phyloP scores from a whole-genome alignment of 305 asterid genomes.

The Fraxinus paxiana region DNA sequence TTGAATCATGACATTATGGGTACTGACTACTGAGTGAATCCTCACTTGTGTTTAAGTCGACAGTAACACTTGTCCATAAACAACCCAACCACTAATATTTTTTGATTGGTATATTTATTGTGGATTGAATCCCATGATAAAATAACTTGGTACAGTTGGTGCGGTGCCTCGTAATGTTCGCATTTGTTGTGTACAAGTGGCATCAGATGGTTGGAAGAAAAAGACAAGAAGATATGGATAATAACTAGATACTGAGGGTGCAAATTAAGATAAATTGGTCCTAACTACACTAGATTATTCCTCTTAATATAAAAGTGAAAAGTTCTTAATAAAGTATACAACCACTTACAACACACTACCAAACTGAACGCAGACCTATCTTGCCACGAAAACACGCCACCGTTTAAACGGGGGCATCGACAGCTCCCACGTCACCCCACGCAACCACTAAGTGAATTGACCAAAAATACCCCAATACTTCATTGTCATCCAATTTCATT shows the following conservation, averaged over 20 bases:
- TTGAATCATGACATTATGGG: too few species aligned
- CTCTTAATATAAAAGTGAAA: slow-evolving; percentile 3
- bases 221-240: slow-evolving; percentile 41
- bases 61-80: neutral
- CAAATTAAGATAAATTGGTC: slow-evolving; percentile 21
- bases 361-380: slow-evolving; percentile 40
- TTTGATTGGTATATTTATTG: too few species aligned
- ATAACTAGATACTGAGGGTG: slow-evolving; percentile 20
- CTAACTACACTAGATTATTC: slow-evolving; percentile 30
- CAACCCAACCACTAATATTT: neutral
- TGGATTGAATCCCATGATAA: slow-evolving; percentile 17
- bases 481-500: neutral
- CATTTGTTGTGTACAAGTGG: slow-evolving; percentile 40
- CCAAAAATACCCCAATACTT: slow-evolving; percentile 31
- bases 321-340: slow-evolving; percentile 12
- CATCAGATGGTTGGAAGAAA: slow-evolving; percentile 28
- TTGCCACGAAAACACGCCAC: slow-evolving; percentile 70
- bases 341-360: slow-evolving; percentile 54
- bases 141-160: neutral
- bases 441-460: neutral
- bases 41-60: too few species aligned
- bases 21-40: too few species aligned
- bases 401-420: slow-evolving; percentile 23
- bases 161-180: slow-evolving; percentile 43
- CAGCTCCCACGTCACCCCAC: neutral